Evolutionary conservation across 2,329 filamentous ascomycete genomes (phyloP).

Genomic region (Neophaeococcomyces aloes): DNA sequence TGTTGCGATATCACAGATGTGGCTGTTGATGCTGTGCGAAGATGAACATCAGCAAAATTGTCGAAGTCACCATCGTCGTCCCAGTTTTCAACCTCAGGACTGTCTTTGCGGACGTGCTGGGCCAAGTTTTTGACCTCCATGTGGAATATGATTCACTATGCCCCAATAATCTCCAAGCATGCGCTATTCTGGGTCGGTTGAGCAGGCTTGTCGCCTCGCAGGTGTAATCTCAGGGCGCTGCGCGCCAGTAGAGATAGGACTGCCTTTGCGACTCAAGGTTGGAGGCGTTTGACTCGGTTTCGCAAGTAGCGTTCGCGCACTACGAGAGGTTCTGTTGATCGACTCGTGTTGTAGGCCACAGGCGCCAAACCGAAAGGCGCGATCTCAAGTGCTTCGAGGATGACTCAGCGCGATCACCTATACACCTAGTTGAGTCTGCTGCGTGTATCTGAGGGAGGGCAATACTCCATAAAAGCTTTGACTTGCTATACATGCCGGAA

Average conservation of each 20-base stretch:
- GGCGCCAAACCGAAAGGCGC: background rate
- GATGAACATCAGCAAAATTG: constrained; percentile 36
- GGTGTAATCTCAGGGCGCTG: no score
- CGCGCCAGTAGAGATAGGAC: no score
- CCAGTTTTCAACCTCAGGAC: constrained; percentile 36
- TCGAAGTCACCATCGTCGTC: constrained; percentile 40
- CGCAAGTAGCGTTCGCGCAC: background rate
- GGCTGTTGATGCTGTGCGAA: constrained; percentile 35
- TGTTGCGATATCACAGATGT: constrained; percentile 37
- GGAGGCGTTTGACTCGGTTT: no score
- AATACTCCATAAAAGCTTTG: constrained; percentile 7
- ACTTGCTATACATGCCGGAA: background rate
- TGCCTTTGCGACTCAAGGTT: no score
- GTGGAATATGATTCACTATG: background rate
- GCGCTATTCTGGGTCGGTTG: no score
- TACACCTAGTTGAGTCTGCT: background rate
- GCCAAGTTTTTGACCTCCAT: background rate
- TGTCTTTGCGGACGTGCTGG: background rate
- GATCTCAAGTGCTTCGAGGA: background rate
- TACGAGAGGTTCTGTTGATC: background rate
- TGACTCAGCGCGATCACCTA: background rate
- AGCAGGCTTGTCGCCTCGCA: no score
- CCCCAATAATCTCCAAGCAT: background rate
- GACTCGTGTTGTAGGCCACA: background rate
- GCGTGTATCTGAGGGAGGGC: background rate